Evolutionary conservation across 805 yeast species (phyloP).

Genomic region (Hanseniaspora valbyensis): DNA sequence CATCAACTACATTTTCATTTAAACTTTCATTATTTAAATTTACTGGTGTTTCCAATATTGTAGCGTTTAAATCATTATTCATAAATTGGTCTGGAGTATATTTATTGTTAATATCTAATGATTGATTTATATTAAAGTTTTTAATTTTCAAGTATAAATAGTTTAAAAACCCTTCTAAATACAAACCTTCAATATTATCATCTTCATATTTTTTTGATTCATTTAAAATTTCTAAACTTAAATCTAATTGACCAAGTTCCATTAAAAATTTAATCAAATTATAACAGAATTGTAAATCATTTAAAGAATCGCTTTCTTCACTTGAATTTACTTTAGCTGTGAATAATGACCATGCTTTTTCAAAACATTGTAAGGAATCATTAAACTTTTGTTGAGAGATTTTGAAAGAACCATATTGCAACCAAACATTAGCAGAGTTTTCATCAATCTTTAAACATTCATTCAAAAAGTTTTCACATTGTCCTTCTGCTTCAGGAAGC

Average conservation of each 20-base stretch:
- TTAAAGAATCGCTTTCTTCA: constrained; percentile 28
- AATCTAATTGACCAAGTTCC: constrained; percentile 64
- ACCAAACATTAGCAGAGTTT: constrained; percentile 58
- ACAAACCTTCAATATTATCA: constrained; percentile 67
- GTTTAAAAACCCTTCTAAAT: constrained; percentile 71
- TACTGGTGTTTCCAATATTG: constrained; percentile 24
- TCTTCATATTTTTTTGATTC: constrained; percentile 72
- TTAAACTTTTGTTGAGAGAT: constrained; percentile 69
- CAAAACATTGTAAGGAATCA: constrained; percentile 63
- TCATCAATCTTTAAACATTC: constrained; percentile 52
- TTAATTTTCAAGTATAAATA: constrained; percentile 37
- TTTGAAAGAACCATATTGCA: constrained; percentile 72
- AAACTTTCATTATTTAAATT: constrained; percentile 32
- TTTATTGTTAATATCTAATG: constrained; percentile 17
- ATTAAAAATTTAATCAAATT: constrained; percentile 22
- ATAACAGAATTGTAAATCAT: constrained; percentile 35
- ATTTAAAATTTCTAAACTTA: constrained; percentile 53
- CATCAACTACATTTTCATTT: constrained; percentile 25
- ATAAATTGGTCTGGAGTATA: constrained; percentile 25
- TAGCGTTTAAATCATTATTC: constrained; percentile 26
- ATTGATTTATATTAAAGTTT: constrained; percentile 20
- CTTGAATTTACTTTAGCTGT: constrained; percentile 39
- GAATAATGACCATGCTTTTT: constrained; percentile 63
- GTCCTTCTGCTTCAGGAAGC: constrained; percentile 76
- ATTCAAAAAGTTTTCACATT: constrained; percentile 62